Base-by-base conservation (phyloP, 768 basidiomycete genomes). In the Pilatotrama ljubarskyi region DNA sequence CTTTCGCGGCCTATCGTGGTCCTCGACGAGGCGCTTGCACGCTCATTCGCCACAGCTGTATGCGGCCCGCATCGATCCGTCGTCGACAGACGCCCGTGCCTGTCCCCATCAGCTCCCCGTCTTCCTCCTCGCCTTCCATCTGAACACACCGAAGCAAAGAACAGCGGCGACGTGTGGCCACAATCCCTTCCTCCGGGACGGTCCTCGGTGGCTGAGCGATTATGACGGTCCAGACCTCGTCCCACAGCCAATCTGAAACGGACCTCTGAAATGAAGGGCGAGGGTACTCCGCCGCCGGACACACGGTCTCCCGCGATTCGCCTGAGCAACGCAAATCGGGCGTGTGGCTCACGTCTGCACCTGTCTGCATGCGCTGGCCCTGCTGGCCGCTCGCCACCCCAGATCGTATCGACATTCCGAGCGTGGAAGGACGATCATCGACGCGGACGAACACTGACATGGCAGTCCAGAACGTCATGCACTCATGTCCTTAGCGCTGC, bases 261-360 rank as follows among this genome's bases (percentile, higher is more conserved):
- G 41, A 58, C 61, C 61, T 58, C 61, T 18, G 35, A 58, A 58
- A 63, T 62, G 61, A 44, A 63, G 61, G 61, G 51, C 55, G 47
- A 35, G 47, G 46, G 38, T 35, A 25, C 41, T 55, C 40, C 54
- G 43, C 43, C 35, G 25, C 54, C 51, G 40, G 41, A 29, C 41
- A 25, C 6, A 40, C 51, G 51, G 40, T 17, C 40, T 46, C 35
- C 43, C 44, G 54, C 44, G 54, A 55, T 55, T 55, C 44, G 54
- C 54, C 55, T 20, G 55, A 40, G 37, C 55, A 29, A 40, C 55
- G 44, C 55, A 56, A 37, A 56, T 56, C 55, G 37, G 55, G 37
- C 36, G 48, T 22, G 51, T 48, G 26, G 46, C 55, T 29, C 46
- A 35, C 22, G 38, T 46, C 26, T 14, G 29, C 54, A 55, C 29